Conservation (phyloP, 2,329 filamentous ascomycete species). For the Clarireedia sp. region DNA sequence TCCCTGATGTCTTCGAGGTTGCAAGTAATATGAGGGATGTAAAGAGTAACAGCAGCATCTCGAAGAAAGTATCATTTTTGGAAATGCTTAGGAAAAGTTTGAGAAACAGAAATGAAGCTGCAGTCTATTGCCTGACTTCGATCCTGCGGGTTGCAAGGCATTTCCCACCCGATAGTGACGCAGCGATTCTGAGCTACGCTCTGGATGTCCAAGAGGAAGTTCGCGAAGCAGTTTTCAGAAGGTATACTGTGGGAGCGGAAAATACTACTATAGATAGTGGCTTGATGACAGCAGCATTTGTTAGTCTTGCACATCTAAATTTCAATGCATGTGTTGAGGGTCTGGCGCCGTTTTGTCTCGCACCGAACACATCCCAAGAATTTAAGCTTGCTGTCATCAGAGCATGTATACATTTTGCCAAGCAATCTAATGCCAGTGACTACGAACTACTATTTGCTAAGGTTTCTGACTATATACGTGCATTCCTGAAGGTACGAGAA, state of each 20-base stretch:
- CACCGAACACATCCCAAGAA: conserved; percentile 45
- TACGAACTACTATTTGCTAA: conserved; percentile 49
- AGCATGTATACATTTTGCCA: conserved; percentile 55
- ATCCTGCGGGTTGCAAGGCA: conserved; percentile 56
- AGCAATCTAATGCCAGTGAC: conserved; percentile 39
- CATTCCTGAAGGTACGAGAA: conserved; percentile 44
- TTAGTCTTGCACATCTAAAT: conserved; percentile 55
- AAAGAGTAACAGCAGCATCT: conserved; percentile 48
- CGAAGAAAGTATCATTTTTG: conserved; percentile 59
- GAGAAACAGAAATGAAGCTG: conserved; percentile 57
- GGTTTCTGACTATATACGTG: conserved; percentile 48
- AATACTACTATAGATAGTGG: conserved; percentile 50
- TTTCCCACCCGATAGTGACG: conserved; percentile 55
- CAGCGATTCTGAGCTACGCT: conserved; percentile 51
- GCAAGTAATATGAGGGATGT: conserved; percentile 59
- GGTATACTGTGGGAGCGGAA: conserved; percentile 39
- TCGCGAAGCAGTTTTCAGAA: conserved; percentile 55
- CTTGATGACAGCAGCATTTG: conserved; percentile 58
- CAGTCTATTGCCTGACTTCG: conserved; percentile 57
- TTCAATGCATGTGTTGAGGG: conserved; percentile 50
- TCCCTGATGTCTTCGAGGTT: conserved; percentile 63
- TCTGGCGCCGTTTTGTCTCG: conserved; percentile 49
- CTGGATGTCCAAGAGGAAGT: conserved; percentile 64
- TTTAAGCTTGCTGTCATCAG: conserved; percentile 58
- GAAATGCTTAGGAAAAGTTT: conserved; percentile 55